phyloP scores from a whole-genome alignment of 768 basidiomycete species.

The Amanita polypyramis region DNA sequence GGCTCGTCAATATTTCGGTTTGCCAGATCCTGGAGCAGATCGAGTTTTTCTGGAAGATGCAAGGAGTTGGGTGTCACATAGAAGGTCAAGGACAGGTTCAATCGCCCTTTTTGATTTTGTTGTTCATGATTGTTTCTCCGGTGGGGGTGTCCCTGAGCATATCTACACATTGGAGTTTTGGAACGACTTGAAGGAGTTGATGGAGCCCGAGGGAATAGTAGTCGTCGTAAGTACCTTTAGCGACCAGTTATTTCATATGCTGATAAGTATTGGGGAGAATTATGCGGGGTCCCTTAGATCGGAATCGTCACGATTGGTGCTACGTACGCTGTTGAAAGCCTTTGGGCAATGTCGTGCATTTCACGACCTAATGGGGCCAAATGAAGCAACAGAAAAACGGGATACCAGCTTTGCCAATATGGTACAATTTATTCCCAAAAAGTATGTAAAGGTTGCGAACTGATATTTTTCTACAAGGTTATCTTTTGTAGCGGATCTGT shows the following conservation, averaged over 20 bases:
- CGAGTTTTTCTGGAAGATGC: constrained; percentile 75
- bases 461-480: constrained; percentile 38
- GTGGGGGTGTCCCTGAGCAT: constrained; percentile 81
- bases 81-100: constrained; percentile 18
- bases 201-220: constrained; percentile 64
- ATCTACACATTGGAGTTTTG: constrained; percentile 84
- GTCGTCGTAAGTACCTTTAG: constrained; percentile 53
- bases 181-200: constrained; percentile 50
- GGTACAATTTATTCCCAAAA: constrained; percentile 31
- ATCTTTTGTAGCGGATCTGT: constrained; percentile 67
- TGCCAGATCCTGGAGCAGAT: constrained; percentile 50
- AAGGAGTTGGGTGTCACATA: constrained; percentile 50
- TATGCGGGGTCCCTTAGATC: constrained; percentile 68
- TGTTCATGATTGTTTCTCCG: constrained; percentile 90
- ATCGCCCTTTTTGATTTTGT: constrained; percentile 52
- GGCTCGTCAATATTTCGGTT: constrained; percentile 68
- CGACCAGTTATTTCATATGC: background rate
- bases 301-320: constrained; percentile 51
- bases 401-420: constrained; percentile 58
- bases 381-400: constrained; percentile 31
- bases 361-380: constrained; percentile 47
- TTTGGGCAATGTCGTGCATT: constrained; percentile 79
- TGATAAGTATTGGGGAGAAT: constrained; percentile 46
- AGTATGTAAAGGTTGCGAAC: background rate
- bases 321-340: constrained; percentile 56